Evolutionary conservation across 1,139 yeast species (phyloP).

Genomic region (Pichia sp.): DNA sequence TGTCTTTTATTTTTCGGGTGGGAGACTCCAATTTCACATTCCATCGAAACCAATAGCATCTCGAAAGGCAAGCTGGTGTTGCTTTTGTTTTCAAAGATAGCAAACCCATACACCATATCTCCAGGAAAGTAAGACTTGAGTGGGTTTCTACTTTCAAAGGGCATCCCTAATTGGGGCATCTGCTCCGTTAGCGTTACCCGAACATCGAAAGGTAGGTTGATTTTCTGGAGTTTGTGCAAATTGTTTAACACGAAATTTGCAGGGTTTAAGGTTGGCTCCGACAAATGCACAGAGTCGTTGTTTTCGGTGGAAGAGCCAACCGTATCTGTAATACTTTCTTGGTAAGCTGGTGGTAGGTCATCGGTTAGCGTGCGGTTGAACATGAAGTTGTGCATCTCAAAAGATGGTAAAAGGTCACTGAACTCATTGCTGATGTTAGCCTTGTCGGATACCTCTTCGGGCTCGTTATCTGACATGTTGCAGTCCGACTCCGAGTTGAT

Average conservation of each 20-base stretch:
- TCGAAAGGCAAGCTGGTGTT: slow-evolving; percentile 43
- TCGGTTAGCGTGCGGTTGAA: slow-evolving; percentile 38
- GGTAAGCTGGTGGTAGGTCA: slow-evolving; percentile 23
- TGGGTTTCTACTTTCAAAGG: slow-evolving; percentile 2
- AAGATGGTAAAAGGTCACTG: slow-evolving; percentile 53
- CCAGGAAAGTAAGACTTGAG: slow-evolving; percentile 42
- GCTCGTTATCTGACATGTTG: neutral
- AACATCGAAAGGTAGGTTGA: slow-evolving; percentile 16
- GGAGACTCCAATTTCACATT: slow-evolving; percentile 36
- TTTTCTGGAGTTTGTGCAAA: slow-evolving; percentile 32
- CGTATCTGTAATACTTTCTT: slow-evolving; percentile 12
- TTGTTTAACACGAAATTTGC: slow-evolving; percentile 35
- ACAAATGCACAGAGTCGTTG: neutral
- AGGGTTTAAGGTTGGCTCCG: slow-evolving; percentile 18
- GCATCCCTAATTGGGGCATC: neutral
- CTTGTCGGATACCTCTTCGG: neutral
- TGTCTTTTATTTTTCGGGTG: neutral
- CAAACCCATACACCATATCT: slow-evolving; percentile 49
- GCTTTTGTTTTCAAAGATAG: slow-evolving; percentile 43
- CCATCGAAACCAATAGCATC: slow-evolving; percentile 54
- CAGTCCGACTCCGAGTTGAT: neutral
- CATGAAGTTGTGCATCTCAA: slow-evolving; percentile 57
- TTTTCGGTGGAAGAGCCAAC: neutral
- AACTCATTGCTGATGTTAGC: neutral
- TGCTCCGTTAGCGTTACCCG: slow-evolving; percentile 8